Evolutionary conservation across 176 grass and related monocot species (phyloP).

Genomic region (Oryza rufipogon): DNA sequence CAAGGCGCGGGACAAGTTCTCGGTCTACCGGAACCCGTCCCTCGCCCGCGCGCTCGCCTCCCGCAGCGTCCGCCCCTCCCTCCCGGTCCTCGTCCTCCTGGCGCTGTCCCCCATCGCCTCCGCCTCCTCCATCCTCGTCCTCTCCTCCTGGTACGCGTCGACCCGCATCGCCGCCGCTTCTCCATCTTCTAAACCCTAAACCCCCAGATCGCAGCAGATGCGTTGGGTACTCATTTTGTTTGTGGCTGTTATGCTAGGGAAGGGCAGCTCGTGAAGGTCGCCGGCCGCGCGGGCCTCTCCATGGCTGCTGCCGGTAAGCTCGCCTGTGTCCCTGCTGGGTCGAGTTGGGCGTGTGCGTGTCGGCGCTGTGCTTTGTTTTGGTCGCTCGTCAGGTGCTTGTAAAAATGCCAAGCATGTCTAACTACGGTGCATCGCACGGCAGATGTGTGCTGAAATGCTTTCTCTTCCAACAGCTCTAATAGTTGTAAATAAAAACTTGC

Average conservation of each 20-base stretch:
- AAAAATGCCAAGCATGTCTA: constrained; percentile 29
- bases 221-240: constrained; percentile 4
- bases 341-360: too few species aligned
- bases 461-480: constrained; percentile 20
- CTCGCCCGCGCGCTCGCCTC: constrained; percentile 62
- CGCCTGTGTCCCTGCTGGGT: constrained; percentile 20
- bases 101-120: constrained; percentile 46
- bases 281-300: constrained; percentile 46
- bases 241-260: constrained; percentile 53
- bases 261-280: constrained; percentile 46
- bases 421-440: not conserved
- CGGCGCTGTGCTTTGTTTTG: not conserved
- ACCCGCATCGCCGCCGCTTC: not conserved
- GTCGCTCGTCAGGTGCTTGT: constrained; percentile 40
- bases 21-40: constrained; percentile 75
- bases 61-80: constrained; percentile 65
- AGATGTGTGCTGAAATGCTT: constrained; percentile 20
- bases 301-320: constrained; percentile 52
- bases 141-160: constrained; percentile 59
- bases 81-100: constrained; percentile 62
- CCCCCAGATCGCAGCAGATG: constrained; percentile 13
- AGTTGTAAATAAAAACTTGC: constrained; percentile 32
- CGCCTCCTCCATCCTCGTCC: constrained; percentile 45
- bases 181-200: constrained; percentile 48
- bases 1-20: constrained; percentile 75